phyloP scores from a whole-genome alignment of 2,329 filamentous ascomycete species.

The Fusarium humuli region DNA sequence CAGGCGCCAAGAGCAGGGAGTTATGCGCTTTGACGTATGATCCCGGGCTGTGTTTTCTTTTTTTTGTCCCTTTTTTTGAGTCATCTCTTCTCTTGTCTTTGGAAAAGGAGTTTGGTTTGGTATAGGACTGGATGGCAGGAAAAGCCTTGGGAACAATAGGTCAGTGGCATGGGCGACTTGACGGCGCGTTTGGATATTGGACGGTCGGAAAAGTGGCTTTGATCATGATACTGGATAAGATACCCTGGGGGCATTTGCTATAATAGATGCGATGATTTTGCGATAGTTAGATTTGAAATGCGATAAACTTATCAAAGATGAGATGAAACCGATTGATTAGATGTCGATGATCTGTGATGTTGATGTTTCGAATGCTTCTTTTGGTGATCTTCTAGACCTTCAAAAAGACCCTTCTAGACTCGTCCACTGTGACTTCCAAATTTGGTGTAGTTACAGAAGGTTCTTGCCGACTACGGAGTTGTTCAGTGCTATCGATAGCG shows the following conservation, averaged over 20 bases:
- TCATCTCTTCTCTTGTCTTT: not conserved
- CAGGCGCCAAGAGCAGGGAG: conserved; percentile 11
- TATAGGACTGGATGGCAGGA: not conserved
- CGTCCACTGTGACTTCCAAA: not conserved
- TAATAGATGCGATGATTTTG: not conserved
- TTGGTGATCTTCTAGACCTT: not conserved
- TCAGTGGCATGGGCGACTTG: conserved; percentile 7
- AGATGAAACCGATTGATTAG: not conserved
- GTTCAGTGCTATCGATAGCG: conserved; percentile 27
- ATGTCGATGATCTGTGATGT: not conserved
- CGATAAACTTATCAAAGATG: not conserved
- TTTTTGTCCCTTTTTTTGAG: not conserved
- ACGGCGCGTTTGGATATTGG: conserved; percentile 10
- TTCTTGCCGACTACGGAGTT: conserved; percentile 9
- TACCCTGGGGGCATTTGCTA: conserved; percentile 12
- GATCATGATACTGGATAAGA: conserved; percentile 16
- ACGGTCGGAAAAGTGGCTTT: conserved; percentile 29
- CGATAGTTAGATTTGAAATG: not conserved
- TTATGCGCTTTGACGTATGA: conserved; percentile 14
- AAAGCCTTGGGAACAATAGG: not conserved
- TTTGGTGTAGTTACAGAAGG: not conserved
- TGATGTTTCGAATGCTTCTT: not conserved
- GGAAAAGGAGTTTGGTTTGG: conserved; percentile 1
- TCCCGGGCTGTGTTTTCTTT: not conserved
- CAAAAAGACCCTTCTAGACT: not conserved